phyloP scores from a whole-genome alignment of 1,284 basidiomycete genomes.

The Apiotrichum gracile region DNA sequence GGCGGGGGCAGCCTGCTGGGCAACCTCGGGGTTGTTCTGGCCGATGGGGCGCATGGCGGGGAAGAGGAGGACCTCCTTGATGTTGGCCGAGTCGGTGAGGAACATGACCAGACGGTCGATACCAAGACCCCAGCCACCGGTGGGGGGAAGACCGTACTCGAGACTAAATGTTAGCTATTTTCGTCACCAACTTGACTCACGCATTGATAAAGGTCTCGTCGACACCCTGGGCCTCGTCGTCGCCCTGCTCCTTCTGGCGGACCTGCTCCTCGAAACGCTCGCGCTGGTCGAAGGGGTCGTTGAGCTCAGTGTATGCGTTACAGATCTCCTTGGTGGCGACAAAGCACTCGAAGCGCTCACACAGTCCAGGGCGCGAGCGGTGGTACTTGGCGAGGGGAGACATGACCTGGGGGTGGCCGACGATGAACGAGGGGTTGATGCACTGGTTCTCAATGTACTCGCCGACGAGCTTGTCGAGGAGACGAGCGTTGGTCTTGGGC shows the following conservation, averaged over 20 bases:
- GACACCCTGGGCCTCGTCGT: conserved; percentile 95
- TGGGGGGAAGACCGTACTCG: conserved; percentile 95
- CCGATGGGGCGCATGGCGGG: conserved; percentile 48
- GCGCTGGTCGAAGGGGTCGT: conserved; percentile 94
- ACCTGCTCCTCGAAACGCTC: conserved; percentile 93
- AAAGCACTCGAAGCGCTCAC: conserved; percentile 98
- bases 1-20: not conserved
- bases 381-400: conserved; percentile 96
- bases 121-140: conserved; percentile 92
- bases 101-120: conserved; percentile 95
- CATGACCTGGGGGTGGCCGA: conserved; percentile 99
- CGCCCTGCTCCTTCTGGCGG: conserved; percentile 90
- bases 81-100: conserved; percentile 78
- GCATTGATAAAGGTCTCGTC: conserved; percentile 92
- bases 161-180: conserved; percentile 53
- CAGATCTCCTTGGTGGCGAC: conserved; percentile 98
- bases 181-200: conserved; percentile 51
- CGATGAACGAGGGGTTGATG: conserved; percentile 94
- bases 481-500: conserved; percentile 88
- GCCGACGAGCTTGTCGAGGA: conserved; percentile 98
- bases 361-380: conserved; percentile 84
- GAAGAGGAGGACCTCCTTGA: conserved; percentile 52
- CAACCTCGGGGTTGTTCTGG: conserved; percentile 20
- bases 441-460: conserved; percentile 97
- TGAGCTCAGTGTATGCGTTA: conserved; percentile 97